phyloP scores from a whole-genome alignment of 2,329 filamentous ascomycete species.

The Sodiomyces alkalinus region DNA sequence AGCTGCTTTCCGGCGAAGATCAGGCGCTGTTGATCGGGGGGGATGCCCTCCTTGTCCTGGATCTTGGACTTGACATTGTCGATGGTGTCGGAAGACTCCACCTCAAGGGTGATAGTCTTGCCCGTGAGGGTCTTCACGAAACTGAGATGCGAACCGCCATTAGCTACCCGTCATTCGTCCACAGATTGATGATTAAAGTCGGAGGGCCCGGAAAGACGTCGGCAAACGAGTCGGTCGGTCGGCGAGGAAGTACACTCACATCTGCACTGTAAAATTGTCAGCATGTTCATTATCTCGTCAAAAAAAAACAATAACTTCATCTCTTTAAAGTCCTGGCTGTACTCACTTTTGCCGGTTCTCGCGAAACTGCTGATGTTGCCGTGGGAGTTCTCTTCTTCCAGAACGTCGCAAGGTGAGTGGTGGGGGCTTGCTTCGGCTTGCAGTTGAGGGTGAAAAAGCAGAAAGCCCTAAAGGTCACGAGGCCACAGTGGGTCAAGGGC shows the following conservation, averaged over 20 bases:
- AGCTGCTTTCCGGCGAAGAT: conserved; percentile 99
- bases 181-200: too few species aligned
- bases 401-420: too few species aligned
- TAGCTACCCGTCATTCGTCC: conserved; percentile 9
- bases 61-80: conserved; percentile 99
- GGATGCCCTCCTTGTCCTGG: conserved; percentile 98
- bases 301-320: too few species aligned
- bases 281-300: conserved; percentile 21
- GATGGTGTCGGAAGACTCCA: conserved; percentile 97
- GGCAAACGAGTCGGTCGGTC: conserved; percentile 8
- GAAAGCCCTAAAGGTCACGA: too few species aligned
- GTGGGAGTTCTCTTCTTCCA: conserved; percentile 11
- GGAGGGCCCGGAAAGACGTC: too few species aligned
- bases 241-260: conserved; percentile 44
- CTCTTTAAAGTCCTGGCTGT: too few species aligned
- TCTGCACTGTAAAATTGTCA: conserved; percentile 63
- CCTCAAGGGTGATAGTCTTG: conserved; percentile 99
- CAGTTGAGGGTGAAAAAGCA: too few species aligned
- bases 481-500: too few species aligned
- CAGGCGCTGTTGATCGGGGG: conserved; percentile 93
- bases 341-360: conserved; percentile 46
- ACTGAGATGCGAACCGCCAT: conserved; percentile 33
- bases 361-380: conserved; percentile 20
- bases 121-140: conserved; percentile 99
- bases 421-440: too few species aligned